A percentile compares a stretch with the other conserved stretches of the same genome.
phyloP scores from a whole-genome alignment of 495 filamentous ascomycete genomes.

The Pyronema domesticum region DNA sequence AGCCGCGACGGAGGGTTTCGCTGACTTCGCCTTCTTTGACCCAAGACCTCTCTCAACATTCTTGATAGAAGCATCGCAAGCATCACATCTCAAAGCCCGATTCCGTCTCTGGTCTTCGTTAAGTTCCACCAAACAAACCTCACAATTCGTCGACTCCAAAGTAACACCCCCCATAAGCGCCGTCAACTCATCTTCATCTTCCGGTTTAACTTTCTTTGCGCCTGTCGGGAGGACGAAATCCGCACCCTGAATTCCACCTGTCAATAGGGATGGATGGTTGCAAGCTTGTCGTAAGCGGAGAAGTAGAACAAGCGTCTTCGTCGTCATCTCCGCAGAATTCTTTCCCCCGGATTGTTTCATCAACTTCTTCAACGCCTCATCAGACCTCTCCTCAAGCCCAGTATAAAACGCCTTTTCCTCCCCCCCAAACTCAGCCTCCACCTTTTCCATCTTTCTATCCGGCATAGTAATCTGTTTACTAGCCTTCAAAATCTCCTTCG shows the following conservation, averaged over 20 bases:
- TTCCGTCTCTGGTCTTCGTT: slow-evolving; percentile 36
- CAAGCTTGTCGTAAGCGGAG: slow-evolving; percentile 80
- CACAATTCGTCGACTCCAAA: slow-evolving; percentile 67
- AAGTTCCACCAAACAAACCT: slow-evolving; percentile 65
- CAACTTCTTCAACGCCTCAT: slow-evolving; percentile 72
- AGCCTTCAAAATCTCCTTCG: slow-evolving; percentile 76
- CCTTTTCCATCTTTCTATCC: slow-evolving; percentile 65
- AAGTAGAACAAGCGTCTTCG: slow-evolving; percentile 63
- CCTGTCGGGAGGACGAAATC: slow-evolving; percentile 36
- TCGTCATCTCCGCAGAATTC: slow-evolving; percentile 17
- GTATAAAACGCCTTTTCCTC: slow-evolving; percentile 74
- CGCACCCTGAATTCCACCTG: slow-evolving; percentile 54
- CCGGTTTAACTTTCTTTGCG: slow-evolving; percentile 24
- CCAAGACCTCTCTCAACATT: slow-evolving; percentile 1
- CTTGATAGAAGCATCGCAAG: slow-evolving; percentile 51
- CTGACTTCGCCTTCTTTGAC: slow-evolving; percentile 9
- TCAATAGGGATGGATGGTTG: slow-evolving; percentile 79
- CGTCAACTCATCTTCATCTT: slow-evolving; percentile 60
- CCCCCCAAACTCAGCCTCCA: slow-evolving; percentile 59
- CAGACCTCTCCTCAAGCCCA: slow-evolving; percentile 62
- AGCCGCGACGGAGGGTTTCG: neutral
- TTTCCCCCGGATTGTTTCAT: slow-evolving; percentile 35
- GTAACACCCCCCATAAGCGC: slow-evolving; percentile 69
- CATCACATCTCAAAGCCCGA: slow-evolving; percentile 49
- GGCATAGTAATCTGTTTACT: slow-evolving; percentile 46